Evolutionary conservation across 805 yeast genomes (phyloP), one percentile per base, ranked within the genome.

Genomic region (Debaryomyces tyrocola): DNA sequence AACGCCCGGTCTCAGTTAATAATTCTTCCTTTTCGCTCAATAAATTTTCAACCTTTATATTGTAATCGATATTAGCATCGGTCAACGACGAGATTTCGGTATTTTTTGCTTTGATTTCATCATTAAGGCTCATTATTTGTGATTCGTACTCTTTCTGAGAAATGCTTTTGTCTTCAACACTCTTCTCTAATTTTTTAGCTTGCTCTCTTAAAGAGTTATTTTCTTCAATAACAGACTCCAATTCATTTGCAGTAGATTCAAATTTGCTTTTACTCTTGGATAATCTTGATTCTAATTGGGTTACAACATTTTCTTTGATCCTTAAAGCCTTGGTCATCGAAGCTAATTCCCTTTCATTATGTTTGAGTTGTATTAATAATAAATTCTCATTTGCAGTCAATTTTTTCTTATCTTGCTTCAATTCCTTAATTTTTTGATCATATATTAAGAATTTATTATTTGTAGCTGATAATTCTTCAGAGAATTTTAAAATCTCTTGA

Each of bases 271-370:
- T 45, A 12, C 39, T 33, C 15, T 45, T 49, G 6, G 39, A 33
- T 4, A 49, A 20, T 33, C 43, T 47, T 8, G 28, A 36, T 15
- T 54, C 52, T 37, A 50, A 37, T 6, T 40, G 40, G n/a, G 27
- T 41, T 2, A 49, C 21, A 1, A 12, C 18, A 20, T 34, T 47
- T 18, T 51, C 54, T 44, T 56, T 58, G 11, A 53, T 49, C 43
- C 53, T 58, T 20, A 50, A 52, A 40, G 46, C 58, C 46, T 63
- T 64, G n/a, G 58, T 60, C 10, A 57, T 41, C 14, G 62, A 59
- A 14, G 59, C 63, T 44, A 63, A 49, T 40, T 64, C 72, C 27
- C 63, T 46, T 33, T 58, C 65, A 46, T 60, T 55, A 40, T 56
- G 60, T 33, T 56, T 58, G 21, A 64, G 51, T 47, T 64, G 67